A percentile compares a stretch with the other conserved stretches of the same genome.
phyloP scores from a whole-genome alignment of 805 yeast genomes.

The Teunomyces lycoperdinae region DNA sequence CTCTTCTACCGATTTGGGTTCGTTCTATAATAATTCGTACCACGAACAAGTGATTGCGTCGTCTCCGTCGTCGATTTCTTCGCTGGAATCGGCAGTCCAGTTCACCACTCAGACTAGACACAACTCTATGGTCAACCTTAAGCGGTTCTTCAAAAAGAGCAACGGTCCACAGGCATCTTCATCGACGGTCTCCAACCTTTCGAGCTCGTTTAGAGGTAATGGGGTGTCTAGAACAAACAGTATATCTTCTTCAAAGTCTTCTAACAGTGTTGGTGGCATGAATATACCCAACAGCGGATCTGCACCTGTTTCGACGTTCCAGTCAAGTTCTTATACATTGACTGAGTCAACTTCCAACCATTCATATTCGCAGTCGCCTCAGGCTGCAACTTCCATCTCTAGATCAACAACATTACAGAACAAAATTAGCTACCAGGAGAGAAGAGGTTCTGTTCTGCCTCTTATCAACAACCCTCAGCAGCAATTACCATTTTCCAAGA shows the following conservation, averaged over 20 bases:
- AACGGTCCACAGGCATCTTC: slow-evolving; percentile 17
- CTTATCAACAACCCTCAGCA: slow-evolving; percentile 17
- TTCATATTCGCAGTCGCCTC: slow-evolving; percentile 35
- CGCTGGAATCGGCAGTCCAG: slow-evolving; percentile 19
- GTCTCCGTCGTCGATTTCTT: slow-evolving; percentile 23
- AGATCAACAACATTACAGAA: slow-evolving; percentile 30
- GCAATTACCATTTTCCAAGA: slow-evolving; percentile 60
- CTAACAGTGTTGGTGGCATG: slow-evolving; percentile 4
- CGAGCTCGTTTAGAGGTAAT: slow-evolving; percentile 20
- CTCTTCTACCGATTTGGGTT: slow-evolving; percentile 42
- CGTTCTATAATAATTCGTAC: slow-evolving; percentile 38
- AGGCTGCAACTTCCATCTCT: slow-evolving; percentile 21
- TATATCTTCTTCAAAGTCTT: slow-evolving; percentile 1
- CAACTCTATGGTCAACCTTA: slow-evolving; percentile 75
- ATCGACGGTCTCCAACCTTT: slow-evolving; percentile 18
- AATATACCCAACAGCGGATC: slow-evolving; percentile 9
- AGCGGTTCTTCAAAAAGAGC: slow-evolving; percentile 63
- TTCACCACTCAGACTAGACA: slow-evolving; percentile 51
- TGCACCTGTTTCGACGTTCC: slow-evolving; percentile 7
- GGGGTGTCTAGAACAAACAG: slow-evolving; percentile 3
- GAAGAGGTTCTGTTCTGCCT: slow-evolving; percentile 36
- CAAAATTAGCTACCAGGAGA: slow-evolving; percentile 29
- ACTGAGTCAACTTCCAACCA: slow-evolving; percentile 31
- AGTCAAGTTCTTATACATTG: slow-evolving; percentile 7
- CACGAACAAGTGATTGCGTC: slow-evolving; percentile 26